These are phyloP conservation scores for Talinum fruticosum DNA, from an alignment of 148 eudicot species.

Conservation along the genomic window DNA sequence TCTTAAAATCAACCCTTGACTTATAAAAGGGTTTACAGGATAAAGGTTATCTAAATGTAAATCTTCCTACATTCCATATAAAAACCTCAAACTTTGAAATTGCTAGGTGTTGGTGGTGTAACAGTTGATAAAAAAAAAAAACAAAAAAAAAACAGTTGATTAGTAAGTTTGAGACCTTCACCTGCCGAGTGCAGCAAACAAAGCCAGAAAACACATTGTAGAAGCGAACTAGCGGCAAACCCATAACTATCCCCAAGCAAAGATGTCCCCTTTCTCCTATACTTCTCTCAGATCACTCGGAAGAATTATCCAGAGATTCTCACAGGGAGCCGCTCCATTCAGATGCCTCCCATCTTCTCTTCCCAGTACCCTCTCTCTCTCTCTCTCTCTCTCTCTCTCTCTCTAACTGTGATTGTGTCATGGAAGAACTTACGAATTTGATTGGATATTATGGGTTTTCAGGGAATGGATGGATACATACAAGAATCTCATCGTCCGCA, in stretches of 20 bases:
- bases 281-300: conserved; percentile 42
- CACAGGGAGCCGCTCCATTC: conserved; percentile 26
- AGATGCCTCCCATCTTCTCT: conserved; percentile 17
- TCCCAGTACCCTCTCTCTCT: conserved; percentile 25
- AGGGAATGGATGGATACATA: conserved; percentile 37
- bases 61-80: too few relatives aligned
- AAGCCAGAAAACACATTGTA: background rate
- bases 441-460: conserved; percentile 8
- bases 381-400: background rate
- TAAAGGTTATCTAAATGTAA: too few relatives aligned
- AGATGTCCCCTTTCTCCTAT: conserved; percentile 29
- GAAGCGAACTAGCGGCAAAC: too few relatives aligned
- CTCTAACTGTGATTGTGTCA: background rate
- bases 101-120: too few relatives aligned
- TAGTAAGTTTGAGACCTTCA: background rate
- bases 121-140: too few relatives aligned
- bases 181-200: background rate
- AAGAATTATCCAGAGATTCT: conserved; percentile 33
- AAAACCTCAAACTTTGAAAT: too few relatives aligned
- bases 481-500: conserved; percentile 36
- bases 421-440: background rate
- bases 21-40: too few relatives aligned
- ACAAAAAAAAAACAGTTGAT: too few relatives aligned
- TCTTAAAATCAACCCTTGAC: too few relatives aligned
- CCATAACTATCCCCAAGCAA: background rate